A percentile compares a stretch with the other conserved stretches of the same genome.
Evolutionary conservation across 2,329 filamentous ascomycete genomes (phyloP).

Genomic region (Aureobasidium sp.): DNA sequence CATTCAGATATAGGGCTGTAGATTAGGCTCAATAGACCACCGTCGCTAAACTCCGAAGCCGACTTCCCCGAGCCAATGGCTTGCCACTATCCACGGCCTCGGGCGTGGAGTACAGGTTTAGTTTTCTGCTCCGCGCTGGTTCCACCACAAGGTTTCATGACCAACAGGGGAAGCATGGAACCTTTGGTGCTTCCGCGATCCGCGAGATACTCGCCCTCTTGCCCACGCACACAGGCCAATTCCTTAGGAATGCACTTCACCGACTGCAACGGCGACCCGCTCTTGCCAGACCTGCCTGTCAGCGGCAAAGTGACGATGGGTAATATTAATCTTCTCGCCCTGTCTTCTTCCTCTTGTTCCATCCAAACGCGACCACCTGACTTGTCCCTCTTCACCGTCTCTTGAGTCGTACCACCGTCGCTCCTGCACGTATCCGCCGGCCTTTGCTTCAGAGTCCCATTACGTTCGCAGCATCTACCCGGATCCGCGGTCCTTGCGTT

Average conservation of each 20-base stretch:
- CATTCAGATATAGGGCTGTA: conserved; percentile 9
- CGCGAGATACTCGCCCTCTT: conserved; percentile 5
- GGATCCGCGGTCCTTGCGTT: conserved; percentile 2
- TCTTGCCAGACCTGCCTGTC: not conserved
- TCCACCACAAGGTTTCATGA: conserved; percentile 12
- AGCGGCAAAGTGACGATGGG: conserved; percentile 1
- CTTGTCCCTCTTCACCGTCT: conserved; percentile 7
- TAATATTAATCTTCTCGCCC: conserved; percentile 8
- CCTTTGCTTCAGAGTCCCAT: not conserved
- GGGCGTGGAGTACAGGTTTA: conserved; percentile 9
- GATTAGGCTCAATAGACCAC: conserved; percentile 9
- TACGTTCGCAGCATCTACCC: conserved; percentile 8
- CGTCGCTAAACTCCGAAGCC: not conserved
- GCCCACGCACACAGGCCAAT: conserved; percentile 6
- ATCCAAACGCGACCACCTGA: not conserved
- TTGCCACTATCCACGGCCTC: not conserved
- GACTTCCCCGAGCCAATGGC: conserved; percentile 9
- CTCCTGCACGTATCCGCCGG: not conserved
- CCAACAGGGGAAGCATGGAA: conserved; percentile 12
- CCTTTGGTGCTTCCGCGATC: conserved; percentile 10
- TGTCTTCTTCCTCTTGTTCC: conserved; percentile 3
- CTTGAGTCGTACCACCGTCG: conserved; percentile 1
- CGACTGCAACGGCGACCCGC: conserved; percentile 12
- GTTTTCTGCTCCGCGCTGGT: conserved; percentile 8
- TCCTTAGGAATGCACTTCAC: conserved; percentile 10